Base-by-base conservation (phyloP, 768 basidiomycete species). In the Lentinula raphanica region DNA sequence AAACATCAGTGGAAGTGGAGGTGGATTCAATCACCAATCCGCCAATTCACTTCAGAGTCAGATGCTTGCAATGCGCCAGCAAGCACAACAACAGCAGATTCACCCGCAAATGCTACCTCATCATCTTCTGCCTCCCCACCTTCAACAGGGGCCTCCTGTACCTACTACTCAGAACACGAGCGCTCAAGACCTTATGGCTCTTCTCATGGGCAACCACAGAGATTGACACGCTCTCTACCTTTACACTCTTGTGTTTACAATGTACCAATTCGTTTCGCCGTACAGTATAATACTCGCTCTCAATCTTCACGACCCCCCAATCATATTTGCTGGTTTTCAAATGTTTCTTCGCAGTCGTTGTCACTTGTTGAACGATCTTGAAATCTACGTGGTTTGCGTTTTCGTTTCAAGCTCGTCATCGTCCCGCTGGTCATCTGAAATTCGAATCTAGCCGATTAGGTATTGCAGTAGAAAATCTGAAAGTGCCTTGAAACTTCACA, bases 111-210 rank as follows among this genome's bases (percentile, higher is more conserved):
- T 84, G 60, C 68, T 85, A 23, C 83, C 79, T 49, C 82, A 84
- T 12, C 84, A 84, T 58, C 70, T 82, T 71, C 68, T 83, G 60
- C 78, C 79, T 12, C 80, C 81, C 54, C 85, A 88, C 61, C 74
- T 86, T 54, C 85, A 82, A 64, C 85, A 84, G 72, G 77, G 77
- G 28, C 74, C 77, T 50, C 71, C 75, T 19, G 73, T 73, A 17
- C 70, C 75, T 21, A 80, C 74, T 66, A 82, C 74, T 60, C 84
- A 83, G 64, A 80, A 83, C 3, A 36, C 45, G n/a, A 57, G 36
- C 32, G 73, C 83, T 44, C 86, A 88, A 60, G 90, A 93, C 67
- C 73, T 93, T 63, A 92, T 93, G 86, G 84, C 90, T 45, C 78
- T 93, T 59, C 80, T 93, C 61, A 86, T 93, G 88, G 87, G 85